A percentile compares a stretch with the other conserved stretches of the same genome.
These are phyloP conservation scores for Silene coronaria DNA, from an alignment of 179 eudicot genomes.

Conservation along the genomic window DNA sequence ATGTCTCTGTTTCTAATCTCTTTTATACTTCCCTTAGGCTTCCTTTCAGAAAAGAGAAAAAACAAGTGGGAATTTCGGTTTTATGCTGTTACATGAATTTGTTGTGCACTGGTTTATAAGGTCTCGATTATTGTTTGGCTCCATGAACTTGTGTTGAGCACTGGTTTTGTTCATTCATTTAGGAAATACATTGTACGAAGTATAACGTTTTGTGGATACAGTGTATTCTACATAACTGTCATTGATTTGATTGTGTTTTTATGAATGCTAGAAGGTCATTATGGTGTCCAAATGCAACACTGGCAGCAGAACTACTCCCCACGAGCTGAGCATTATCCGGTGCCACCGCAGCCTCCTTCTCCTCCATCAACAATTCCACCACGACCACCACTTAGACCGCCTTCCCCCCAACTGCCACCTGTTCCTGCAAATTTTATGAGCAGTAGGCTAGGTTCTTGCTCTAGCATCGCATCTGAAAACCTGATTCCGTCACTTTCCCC, in stretches of 20 bases:
- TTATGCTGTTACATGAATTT: no score
- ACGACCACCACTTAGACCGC: slow-evolving; percentile 41
- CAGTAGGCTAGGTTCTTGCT: slow-evolving; percentile 80
- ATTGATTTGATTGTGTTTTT: slow-evolving; percentile 7
- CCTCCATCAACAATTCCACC: slow-evolving; percentile 40
- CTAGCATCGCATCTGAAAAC: slow-evolving; percentile 55
- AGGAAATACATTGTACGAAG: no score
- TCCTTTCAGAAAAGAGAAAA: no score
- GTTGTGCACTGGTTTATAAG: no score
- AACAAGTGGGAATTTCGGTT: no score
- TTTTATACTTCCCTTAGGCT: no score
- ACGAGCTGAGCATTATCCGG: slow-evolving; percentile 30
- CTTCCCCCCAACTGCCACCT: slow-evolving; percentile 36
- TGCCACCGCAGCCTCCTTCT: slow-evolving; percentile 35
- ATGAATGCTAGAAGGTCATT: slow-evolving; percentile 29
- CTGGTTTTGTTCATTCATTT: not conserved
- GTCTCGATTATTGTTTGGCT: no score
- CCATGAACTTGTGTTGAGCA: not conserved
- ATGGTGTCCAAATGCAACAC: slow-evolving; percentile 30
- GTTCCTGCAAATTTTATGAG: slow-evolving; percentile 44
- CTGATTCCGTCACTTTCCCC: slow-evolving; percentile 62
- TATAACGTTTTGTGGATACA: no score
- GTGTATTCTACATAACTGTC: not conserved
- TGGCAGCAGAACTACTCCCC: slow-evolving; percentile 38
- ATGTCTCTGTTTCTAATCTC: no score